These are phyloP conservation scores for Triticum dicoccoides DNA, from an alignment of 176 grass and related monocot genomes.

Conservation along the genomic window DNA sequence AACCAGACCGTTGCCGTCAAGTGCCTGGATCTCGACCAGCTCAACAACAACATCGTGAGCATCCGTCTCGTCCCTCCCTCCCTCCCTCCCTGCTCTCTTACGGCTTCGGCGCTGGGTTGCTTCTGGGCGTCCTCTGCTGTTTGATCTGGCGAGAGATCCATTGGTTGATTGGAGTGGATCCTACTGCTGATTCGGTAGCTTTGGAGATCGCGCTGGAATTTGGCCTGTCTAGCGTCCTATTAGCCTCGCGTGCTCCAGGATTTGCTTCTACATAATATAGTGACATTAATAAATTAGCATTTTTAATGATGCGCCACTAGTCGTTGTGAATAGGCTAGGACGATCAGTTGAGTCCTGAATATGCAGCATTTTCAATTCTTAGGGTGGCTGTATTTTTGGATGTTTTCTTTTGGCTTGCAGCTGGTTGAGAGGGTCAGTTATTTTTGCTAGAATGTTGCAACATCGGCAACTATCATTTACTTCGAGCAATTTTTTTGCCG, in stretches of 20 bases:
- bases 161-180: constrained; percentile 20
- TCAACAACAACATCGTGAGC: constrained; percentile 95
- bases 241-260: background rate
- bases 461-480: background rate
- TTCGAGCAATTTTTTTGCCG: background rate
- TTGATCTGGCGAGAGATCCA: constrained; percentile 58
- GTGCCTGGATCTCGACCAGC: constrained; percentile 99
- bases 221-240: background rate
- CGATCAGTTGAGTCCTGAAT: background rate
- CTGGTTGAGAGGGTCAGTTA: background rate
- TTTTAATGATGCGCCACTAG: constrained; percentile 23
- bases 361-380: constrained; percentile 30
- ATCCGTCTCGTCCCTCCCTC: background rate
- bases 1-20: constrained; percentile 84
- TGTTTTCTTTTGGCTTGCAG: background rate
- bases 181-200: constrained; percentile 22
- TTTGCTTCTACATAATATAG: constrained; percentile 7
- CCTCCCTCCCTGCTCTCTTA: constrained; percentile 2
- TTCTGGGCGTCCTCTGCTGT: constrained; percentile 5
- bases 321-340: constrained; percentile 10
- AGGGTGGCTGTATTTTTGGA: background rate
- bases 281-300: constrained; percentile 2
- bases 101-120: background rate
- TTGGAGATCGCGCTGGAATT: constrained; percentile 15
- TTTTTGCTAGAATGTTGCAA: background rate